Percentiles rank a stretch among this genome's conserved stretches.
These are phyloP conservation scores for Pythium coloratum DNA, from an alignment of 352 stramenopile genomes.

Conservation along the genomic window DNA sequence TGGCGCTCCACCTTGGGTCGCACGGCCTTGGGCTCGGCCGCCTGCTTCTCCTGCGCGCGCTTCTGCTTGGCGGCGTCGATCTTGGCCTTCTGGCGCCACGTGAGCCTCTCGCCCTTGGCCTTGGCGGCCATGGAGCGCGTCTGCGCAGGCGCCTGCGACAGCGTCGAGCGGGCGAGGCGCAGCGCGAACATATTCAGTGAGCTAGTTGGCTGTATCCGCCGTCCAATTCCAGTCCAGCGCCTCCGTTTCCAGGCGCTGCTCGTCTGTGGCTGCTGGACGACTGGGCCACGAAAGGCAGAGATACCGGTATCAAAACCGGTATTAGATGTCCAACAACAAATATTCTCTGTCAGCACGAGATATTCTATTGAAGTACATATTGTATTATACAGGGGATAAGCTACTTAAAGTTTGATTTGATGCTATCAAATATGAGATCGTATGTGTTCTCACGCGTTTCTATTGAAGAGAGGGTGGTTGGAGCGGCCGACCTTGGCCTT, in stretches of 20 bases:
- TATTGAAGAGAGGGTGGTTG: conserved; percentile 83
- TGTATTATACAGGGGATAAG: not conserved
- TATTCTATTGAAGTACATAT: not conserved
- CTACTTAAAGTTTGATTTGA: not conserved
- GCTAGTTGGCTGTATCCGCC: too few relatives aligned
- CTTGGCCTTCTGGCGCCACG: conserved; percentile 72
- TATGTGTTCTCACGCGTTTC: conserved; percentile 33
- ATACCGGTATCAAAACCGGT: conserved; percentile 15
- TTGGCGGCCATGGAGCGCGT: conserved; percentile 50
- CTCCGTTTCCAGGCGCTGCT: conserved; percentile 9
- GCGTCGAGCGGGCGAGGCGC: conserved; percentile 34
- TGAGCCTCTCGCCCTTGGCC: conserved; percentile 45
- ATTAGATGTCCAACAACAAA: too few relatives aligned
- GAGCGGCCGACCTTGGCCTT: conserved; percentile 54
- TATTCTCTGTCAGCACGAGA: too few relatives aligned
- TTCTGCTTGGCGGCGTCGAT: conserved; percentile 35
- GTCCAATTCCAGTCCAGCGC: not conserved
- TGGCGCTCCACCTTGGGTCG: conserved; percentile 48
- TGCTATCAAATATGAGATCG: not conserved
- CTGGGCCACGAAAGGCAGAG: conserved; percentile 10
- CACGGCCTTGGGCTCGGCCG: conserved; percentile 31
- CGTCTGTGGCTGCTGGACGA: conserved; percentile 18
- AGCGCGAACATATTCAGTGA: conserved; percentile 39
- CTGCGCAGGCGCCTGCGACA: conserved; percentile 26
- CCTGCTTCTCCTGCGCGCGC: not conserved